Evolutionary conservation across 2,329 filamentous ascomycete genomes (phyloP).

Genomic region (Pseudogymnoascus destructans): DNA sequence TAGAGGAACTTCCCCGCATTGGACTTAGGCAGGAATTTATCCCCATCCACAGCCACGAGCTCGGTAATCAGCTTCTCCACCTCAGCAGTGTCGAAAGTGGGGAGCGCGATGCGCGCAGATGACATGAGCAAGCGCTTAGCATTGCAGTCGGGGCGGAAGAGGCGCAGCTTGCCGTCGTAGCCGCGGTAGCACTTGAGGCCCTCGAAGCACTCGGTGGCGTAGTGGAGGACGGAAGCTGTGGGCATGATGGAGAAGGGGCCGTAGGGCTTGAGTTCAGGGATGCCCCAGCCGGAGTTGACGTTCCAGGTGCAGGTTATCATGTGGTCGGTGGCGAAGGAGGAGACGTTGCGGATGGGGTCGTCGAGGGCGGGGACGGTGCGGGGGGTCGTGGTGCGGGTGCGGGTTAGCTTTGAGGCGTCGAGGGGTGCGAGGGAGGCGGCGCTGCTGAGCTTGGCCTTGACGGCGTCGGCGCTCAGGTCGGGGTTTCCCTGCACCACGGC

Average conservation of each 20-base stretch:
- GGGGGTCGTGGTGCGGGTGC: conserved; percentile 38
- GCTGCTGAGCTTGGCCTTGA: conserved; percentile 42
- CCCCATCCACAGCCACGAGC: conserved; percentile 59
- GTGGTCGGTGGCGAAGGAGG: conserved; percentile 53
- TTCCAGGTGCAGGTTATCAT: conserved; percentile 69
- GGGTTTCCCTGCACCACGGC: conserved; percentile 32
- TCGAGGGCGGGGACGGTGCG: conserved; percentile 39
- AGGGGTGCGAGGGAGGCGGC: conserved; percentile 40
- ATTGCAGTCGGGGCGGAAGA: conserved; percentile 51
- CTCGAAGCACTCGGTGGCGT: conserved; percentile 82
- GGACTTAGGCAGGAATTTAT: conserved; percentile 65
- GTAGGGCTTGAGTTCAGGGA: conserved; percentile 63
- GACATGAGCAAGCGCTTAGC: conserved; percentile 38
- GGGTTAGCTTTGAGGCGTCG: conserved; percentile 48
- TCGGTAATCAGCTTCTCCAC: conserved; percentile 61
- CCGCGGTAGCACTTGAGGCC: conserved; percentile 77
- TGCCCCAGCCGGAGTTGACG: conserved; percentile 51
- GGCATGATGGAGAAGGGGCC: conserved; percentile 67
- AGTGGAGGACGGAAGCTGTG: conserved; percentile 70
- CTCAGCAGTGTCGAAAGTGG: conserved; percentile 56
- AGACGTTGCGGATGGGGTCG: conserved; percentile 26
- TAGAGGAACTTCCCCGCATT: conserved; percentile 64
- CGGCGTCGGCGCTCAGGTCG: conserved; percentile 39
- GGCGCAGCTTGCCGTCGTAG: conserved; percentile 45
- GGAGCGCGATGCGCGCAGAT: conserved; percentile 56